phyloP scores from a whole-genome alignment of 2,329 filamentous ascomycete genomes.

The Clonostachys chloroleuca region DNA sequence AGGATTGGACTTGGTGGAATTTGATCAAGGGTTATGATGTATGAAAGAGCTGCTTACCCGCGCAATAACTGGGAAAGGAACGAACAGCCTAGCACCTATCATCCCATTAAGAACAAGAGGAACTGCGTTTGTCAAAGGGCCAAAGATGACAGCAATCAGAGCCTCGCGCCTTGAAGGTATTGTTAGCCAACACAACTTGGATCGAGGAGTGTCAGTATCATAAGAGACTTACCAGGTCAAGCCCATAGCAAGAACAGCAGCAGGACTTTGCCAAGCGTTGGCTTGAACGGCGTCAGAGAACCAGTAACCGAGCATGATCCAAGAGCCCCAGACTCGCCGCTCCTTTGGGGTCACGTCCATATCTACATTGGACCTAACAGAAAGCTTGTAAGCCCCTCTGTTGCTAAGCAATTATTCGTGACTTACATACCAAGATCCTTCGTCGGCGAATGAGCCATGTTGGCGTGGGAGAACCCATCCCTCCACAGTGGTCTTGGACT shows the following conservation, averaged over 20 bases:
- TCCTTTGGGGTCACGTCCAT: conserved; percentile 3
- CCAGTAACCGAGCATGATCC: conserved; percentile 15
- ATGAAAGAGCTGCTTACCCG: too few relatives aligned
- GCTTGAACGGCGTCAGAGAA: conserved; percentile 11
- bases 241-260: conserved; percentile 13
- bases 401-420: too few relatives aligned
- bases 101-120: conserved; percentile 41
- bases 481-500: background rate
- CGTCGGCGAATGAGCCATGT: background rate
- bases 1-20: too few relatives aligned
- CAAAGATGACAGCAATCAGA: conserved; percentile 17
- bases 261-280: conserved; percentile 12
- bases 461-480: background rate
- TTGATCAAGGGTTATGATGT: too few relatives aligned
- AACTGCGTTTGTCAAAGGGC: conserved; percentile 39
- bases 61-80: conserved; percentile 21
- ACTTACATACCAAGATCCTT: background rate
- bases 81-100: conserved; percentile 21
- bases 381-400: too few relatives aligned
- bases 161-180: conserved; percentile 31
- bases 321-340: conserved; percentile 10
- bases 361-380: background rate
- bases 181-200: background rate
- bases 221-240: conserved; percentile 9
- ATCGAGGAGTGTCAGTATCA: background rate